Percentiles rank a stretch among this genome's conserved stretches.
Evolutionary conservation across 1,284 basidiomycete genomes (phyloP).

Genomic region (Golubevia sp.): DNA sequence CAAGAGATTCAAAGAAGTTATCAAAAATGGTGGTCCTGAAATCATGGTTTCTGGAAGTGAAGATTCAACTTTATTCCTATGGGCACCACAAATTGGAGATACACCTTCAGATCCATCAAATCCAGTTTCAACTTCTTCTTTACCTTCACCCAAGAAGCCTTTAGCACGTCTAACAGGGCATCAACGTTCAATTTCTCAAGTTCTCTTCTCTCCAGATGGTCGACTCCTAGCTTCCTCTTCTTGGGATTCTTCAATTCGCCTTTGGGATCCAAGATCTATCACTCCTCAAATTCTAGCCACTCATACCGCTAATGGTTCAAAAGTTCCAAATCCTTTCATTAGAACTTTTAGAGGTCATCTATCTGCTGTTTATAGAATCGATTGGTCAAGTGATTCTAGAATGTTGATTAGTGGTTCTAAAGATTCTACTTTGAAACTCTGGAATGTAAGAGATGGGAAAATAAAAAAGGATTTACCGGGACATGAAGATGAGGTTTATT

Average conservation of each 20-base stretch:
- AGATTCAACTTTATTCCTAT: constrained; percentile 75
- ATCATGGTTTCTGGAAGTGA: constrained; percentile 83
- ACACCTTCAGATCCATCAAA: constrained; percentile 85
- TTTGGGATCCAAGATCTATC: constrained; percentile 70
- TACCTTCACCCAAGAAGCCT: constrained; percentile 75
- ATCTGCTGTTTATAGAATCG: constrained; percentile 87
- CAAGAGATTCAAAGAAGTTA: constrained; percentile 74
- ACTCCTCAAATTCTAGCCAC: background rate
- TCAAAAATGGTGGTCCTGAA: constrained; percentile 70
- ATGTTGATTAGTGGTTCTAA: constrained; percentile 92
- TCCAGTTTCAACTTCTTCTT: constrained; percentile 73
- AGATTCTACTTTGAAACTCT: constrained; percentile 84
- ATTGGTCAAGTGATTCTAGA: constrained; percentile 92
- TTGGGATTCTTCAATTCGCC: constrained; percentile 86
- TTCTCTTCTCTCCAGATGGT: constrained; percentile 93
- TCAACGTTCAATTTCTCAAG: constrained; percentile 93
- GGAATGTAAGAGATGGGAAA: constrained; percentile 93
- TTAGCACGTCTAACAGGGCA: constrained; percentile 87
- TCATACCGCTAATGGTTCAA: background rate
- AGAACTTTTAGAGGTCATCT: constrained; percentile 85
- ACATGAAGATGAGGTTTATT: constrained; percentile 97
- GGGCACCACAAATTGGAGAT: constrained; percentile 46
- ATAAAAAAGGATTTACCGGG: constrained; percentile 90
- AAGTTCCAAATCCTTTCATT: background rate
- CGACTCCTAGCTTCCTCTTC: constrained; percentile 86